Evolutionary conservation across 306 rosid genomes (phyloP), one percentile per base, ranked within the genome.

Genomic region (Vigna nakashimae): DNA sequence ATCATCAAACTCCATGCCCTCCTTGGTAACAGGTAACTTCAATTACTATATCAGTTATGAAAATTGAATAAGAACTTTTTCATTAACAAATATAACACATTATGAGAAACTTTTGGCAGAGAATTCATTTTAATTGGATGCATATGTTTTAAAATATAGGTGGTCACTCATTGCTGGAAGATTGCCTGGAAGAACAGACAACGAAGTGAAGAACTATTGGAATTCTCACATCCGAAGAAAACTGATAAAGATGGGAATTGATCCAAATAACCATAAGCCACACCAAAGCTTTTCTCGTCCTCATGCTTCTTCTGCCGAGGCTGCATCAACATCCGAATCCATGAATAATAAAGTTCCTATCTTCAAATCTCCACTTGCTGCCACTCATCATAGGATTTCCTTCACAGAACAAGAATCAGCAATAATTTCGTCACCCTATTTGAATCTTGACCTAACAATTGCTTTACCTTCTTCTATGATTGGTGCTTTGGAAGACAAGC

Each of bases 1-100:
- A 88, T 91, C 82, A 81, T 89, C 81, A 91, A 89, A 83, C 91
- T 91, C 51, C 96, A 89, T 38, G 92, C 93, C 82, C 91, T 91
- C 52, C 93, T 91, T 13, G 96, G 96, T 75, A 91, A 91, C 80
- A 79, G 92, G 96, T 91, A 88, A 6, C 13, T 40, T 40, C 22
- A n/a, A 7, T 62, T 40, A 40, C 10, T 40, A 8, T 36, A 16
- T 32, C 16, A 28, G 66, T 28, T 62, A 32, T 15, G 3, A 62
- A 32, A 32, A 34, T 62, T 62, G 14, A 62, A 14, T 32, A 7
- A 16, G 17, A 28, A 13, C 0, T 1, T 58, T 34, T 60, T 15
- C 30, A 32, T 34, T 9, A 36, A 7, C 20, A 32, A 24, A 24
- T 24, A 24, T 51, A 20, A 1, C 17, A 58, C 4, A 17, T 36